Evolutionary conservation across 768 basidiomycete genomes (phyloP).

Genomic region (Phylloporus rhodoxanthus): DNA sequence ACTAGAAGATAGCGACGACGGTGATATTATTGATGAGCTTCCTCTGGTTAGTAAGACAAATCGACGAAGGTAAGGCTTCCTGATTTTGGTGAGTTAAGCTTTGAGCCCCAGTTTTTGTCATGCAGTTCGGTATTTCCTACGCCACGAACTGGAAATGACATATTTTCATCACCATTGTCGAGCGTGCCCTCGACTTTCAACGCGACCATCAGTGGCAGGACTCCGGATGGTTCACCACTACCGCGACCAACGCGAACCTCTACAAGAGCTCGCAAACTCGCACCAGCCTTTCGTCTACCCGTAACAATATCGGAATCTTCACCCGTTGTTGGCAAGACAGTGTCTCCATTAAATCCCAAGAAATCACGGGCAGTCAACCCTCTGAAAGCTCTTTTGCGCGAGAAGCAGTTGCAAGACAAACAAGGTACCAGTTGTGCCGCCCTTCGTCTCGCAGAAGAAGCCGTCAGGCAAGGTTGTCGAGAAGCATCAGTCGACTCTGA

Average conservation of each 20-base stretch:
- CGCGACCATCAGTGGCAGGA: background rate
- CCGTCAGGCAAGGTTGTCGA: slow-evolving; percentile 28
- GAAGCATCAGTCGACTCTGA: slow-evolving; percentile 15
- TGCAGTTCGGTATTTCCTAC: slow-evolving; percentile 8
- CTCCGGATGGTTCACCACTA: slow-evolving; percentile 4
- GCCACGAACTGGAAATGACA: background rate
- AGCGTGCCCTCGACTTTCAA: slow-evolving; percentile 14
- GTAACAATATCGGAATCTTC: slow-evolving; percentile 7
- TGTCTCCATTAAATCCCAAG: slow-evolving; percentile 13
- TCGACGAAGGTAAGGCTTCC: slow-evolving; percentile 8
- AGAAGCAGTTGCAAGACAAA: slow-evolving; percentile 36
- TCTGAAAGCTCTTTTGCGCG: slow-evolving; percentile 48
- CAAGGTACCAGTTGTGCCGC: slow-evolving; percentile 36
- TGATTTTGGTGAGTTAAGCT: background rate
- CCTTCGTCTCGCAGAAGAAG: slow-evolving; percentile 42
- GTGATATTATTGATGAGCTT: slow-evolving; percentile 30
- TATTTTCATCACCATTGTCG: slow-evolving; percentile 22
- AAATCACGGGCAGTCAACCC: slow-evolving; percentile 39
- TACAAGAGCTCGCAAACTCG: slow-evolving; percentile 16
- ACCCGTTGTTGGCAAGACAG: background rate
- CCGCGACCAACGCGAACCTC: slow-evolving; percentile 12
- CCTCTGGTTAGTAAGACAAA: slow-evolving; percentile 6
- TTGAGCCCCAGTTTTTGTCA: background rate
- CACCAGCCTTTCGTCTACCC: slow-evolving; percentile 8
- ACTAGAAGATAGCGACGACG: slow-evolving; percentile 50